Base-by-base conservation (phyloP, 768 basidiomycete species). In the Phlegmacium glaucopus region DNA sequence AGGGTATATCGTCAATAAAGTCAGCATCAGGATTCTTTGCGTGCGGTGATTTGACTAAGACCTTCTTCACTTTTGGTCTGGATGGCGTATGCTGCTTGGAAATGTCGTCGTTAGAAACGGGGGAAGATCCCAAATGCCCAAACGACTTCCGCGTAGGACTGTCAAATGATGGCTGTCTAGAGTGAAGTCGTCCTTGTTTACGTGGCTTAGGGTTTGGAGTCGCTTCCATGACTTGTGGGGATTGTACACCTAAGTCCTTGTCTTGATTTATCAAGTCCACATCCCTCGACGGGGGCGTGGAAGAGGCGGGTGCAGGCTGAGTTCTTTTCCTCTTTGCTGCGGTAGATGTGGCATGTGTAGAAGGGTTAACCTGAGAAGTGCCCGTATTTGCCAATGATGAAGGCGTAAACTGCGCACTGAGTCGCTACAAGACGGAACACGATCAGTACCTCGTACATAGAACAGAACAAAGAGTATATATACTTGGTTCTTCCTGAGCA, bases 191-290 rank as follows among this genome's bases (percentile, higher is more conserved):
- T 7, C 56, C 52, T 42, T 71, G 68, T 56, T 85, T 85, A 53
- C 82, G 77, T 1, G 80, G 71, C 59, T 81, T 82, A 29, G 82
- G 79, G 57, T 84, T 82, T 9, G 80, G 82, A 0, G 81, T 84
- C 4, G 67, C 61, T 50, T 79, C 72, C 6, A 50, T 56, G 27
- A 61, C 60, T 39, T 58, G 60, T n/a, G 44, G 44, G 18, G 39
- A 25, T 17, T 34, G 34, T 8, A 7, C n/a, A 27, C 48, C 25
- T 7, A 16, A 7, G 22, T 17, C 16, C 9, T 36, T 48, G 17
- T 26, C 18, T 26, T 15, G 25, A 22, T 9, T 34, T 42, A 11
- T 17, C 9, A 18, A 6, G 26, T 50, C 27, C 22, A 34, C 46
- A 6, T 36, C 38, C 26, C 35, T 15, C 16, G 22, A 36, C n/a